These are phyloP conservation scores for Waltiozyma sp. DNA, from an alignment of 1,139 yeast species.

Conservation along the genomic window DNA sequence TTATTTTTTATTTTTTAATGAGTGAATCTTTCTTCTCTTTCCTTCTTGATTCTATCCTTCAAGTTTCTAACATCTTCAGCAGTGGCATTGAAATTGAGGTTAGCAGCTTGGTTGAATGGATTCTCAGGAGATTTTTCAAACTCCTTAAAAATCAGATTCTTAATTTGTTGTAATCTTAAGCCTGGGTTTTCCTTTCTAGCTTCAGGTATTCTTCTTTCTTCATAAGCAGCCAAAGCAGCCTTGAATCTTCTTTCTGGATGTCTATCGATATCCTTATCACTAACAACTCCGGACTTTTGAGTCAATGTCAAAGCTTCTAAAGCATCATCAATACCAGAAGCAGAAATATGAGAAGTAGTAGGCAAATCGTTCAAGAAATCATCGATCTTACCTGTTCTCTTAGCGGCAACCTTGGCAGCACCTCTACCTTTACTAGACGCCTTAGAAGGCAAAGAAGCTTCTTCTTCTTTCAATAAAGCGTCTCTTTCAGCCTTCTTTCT, in stretches of 20 bases:
- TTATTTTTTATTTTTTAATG: too few relatives aligned
- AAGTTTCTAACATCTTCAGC: slow-evolving; percentile 39
- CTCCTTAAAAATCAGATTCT: slow-evolving; percentile 66
- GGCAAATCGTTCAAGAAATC: slow-evolving; percentile 37
- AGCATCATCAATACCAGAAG: slow-evolving; percentile 70
- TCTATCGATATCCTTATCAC: slow-evolving; percentile 59
- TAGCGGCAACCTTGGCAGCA: slow-evolving; percentile 57
- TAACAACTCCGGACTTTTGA: slow-evolving; percentile 41
- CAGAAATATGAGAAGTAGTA: slow-evolving; percentile 43
- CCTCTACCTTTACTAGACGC: slow-evolving; percentile 54
- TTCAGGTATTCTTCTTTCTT: slow-evolving; percentile 65
- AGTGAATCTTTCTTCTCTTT: slow-evolving; percentile 28
- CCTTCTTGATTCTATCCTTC: slow-evolving; percentile 40
- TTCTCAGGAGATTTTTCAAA: slow-evolving; percentile 73
- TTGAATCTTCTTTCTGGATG: slow-evolving; percentile 87
- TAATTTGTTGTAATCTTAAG: slow-evolving; percentile 65
- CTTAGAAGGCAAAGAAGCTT: slow-evolving; percentile 49
- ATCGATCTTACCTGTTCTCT: slow-evolving; percentile 53
- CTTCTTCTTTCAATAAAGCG: slow-evolving; percentile 50
- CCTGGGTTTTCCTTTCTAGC: slow-evolving; percentile 72
- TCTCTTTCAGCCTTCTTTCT: slow-evolving; percentile 58
- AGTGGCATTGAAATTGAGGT: slow-evolving; percentile 51
- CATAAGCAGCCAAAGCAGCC: slow-evolving; percentile 67
- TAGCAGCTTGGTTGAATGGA: slow-evolving; percentile 70
- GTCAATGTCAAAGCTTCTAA: slow-evolving; percentile 67